Evolutionary conservation across 345 rosid genomes (phyloP).

Genomic region (Brassica napus): Da-Ae NC_063440.1:16916501-16917000

Average conservation of each 20-base stretch:
- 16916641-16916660: slow-evolving; percentile 14
- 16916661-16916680: slow-evolving; percentile 90
- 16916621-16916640: slow-evolving; percentile 9
- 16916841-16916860: slow-evolving; percentile 19
- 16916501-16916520: slow-evolving; percentile 65
- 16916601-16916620: background rate
- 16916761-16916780: slow-evolving; percentile 93
- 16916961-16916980: slow-evolving; percentile 21
- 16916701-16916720: slow-evolving; percentile 78
- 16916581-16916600: slow-evolving; percentile 55
- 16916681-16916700: slow-evolving; percentile 86
- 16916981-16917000: slow-evolving; percentile 39
- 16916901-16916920: slow-evolving; percentile 42
- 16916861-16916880: slow-evolving; percentile 73
- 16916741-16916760: slow-evolving; percentile 87
- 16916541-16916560: slow-evolving; percentile 98
- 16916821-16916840: slow-evolving; percentile 41
- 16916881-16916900: slow-evolving; percentile 5
- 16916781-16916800: slow-evolving; percentile 60
- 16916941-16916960: slow-evolving; percentile 48
- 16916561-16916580: slow-evolving; percentile 76
- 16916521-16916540: slow-evolving; percentile 79
- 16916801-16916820: slow-evolving; percentile 41
- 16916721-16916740: slow-evolving; percentile 94
- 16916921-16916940: slow-evolving; percentile 46